Base-by-base conservation (phyloP, 2,329 filamentous ascomycete species). In the Massarina eburnea region DNA sequence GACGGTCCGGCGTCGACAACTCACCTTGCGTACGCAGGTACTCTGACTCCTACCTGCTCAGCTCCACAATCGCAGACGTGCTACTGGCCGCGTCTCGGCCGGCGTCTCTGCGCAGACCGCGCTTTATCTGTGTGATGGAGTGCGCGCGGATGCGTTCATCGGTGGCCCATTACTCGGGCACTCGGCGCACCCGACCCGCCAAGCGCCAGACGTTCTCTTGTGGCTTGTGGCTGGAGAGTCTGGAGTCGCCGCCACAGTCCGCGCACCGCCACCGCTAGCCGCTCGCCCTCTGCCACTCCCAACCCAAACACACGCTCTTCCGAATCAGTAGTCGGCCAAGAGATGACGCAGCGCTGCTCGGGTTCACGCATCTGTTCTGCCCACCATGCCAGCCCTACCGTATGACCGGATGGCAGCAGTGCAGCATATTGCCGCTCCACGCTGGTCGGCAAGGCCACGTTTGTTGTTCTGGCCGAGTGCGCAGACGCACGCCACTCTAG, bases 1-100 rank as follows among this genome's bases (percentile, higher is more conserved):
- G 64, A n/a, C n/a, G n/a, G n/a, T n/a, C n/a, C n/a, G n/a, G n/a
- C n/a, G n/a, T n/a, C n/a, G n/a, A 64, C 66, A 70, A 63, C 66
- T 67, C 66, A 68, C 52, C 65, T 55, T 68, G 65, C 66, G 62
- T 40, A 60, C 59, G 59, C 58, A 61, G 59, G 62, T 40, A 60
- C 59, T 60, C 58, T 62, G 59, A 59, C 59, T 62, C 59, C 54
- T 58, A 10, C 57, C 46, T n/a, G 52, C 46, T 57, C 55, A 62
- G 58, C 55, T 69, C 59, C 61, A 66, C 62, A 43, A 18, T 38
- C 34, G 51, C 47, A 40, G 41, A 30, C 32, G 32, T 1, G 21
- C 36, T 8, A 57, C 54, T 54, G 46, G 54, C 39, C 26, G 30
- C 18, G 47, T 49, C 47, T 48, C 47, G 43, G 30, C 24, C 32